A percentile compares a stretch with the other conserved stretches of the same genome.
Evolutionary conservation across 2,329 filamentous ascomycete species (phyloP).

Genomic region (Rhinocladiella similis): DNA sequence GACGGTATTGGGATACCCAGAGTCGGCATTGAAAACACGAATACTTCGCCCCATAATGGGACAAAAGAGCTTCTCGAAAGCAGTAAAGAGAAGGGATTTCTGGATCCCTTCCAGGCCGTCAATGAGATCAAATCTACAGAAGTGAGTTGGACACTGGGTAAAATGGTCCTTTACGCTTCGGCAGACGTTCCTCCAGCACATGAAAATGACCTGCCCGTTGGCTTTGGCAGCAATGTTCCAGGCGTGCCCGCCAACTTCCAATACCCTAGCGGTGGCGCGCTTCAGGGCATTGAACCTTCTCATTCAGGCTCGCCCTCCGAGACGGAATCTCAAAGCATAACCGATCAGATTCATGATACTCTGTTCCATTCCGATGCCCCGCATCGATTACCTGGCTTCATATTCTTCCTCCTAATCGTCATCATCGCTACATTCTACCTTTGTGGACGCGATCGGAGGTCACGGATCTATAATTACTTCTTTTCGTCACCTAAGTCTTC

Average conservation of each 20-base stretch:
- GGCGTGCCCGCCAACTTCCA: conserved; percentile 77
- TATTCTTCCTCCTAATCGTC: conserved; percentile 76
- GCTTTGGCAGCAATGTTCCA: conserved; percentile 83
- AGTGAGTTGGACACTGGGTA: conserved; percentile 95
- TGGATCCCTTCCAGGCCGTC: conserved; percentile 87
- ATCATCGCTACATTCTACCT: conserved; percentile 70
- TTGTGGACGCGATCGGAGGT: conserved; percentile 74
- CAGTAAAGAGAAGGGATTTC: conserved; percentile 71
- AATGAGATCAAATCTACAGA: conserved; percentile 90
- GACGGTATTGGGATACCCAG: conserved; percentile 93
- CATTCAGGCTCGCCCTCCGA: conserved; percentile 20
- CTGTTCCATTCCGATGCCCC: conserved; percentile 67
- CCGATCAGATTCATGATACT: conserved; percentile 60
- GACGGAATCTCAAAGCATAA: conserved; percentile 30
- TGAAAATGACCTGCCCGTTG: conserved; percentile 71
- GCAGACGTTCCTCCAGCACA: conserved; percentile 70
- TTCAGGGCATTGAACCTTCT: conserved; percentile 35
- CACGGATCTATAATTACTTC: conserved; percentile 59
- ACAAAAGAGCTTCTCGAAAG: conserved; percentile 69
- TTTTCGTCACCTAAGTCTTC: conserved; percentile 30
- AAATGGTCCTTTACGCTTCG: conserved; percentile 92
- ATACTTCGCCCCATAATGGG: conserved; percentile 61
- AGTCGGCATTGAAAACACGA: conserved; percentile 70
- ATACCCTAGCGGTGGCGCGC: conserved; percentile 54
- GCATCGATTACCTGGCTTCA: conserved; percentile 69